Percentiles rank a stretch among this genome's conserved stretches.
phyloP scores from a whole-genome alignment of 1,139 yeast species.

The Saccharomyces hybrid region DNA sequence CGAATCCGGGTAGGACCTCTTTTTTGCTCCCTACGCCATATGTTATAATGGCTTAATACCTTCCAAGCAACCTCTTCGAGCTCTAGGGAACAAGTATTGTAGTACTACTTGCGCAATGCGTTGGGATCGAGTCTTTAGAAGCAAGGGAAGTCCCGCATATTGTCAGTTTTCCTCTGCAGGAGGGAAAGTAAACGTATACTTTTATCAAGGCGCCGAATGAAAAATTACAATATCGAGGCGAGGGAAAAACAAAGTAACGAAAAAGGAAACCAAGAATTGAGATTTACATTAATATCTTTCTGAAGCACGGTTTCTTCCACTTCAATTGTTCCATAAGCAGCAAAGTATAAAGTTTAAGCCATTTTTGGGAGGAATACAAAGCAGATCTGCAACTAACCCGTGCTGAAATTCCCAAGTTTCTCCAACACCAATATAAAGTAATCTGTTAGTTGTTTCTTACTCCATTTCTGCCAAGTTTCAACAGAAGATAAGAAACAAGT shows the following conservation, averaged over 20 bases:
- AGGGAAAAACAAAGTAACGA: neutral
- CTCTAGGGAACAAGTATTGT: no score
- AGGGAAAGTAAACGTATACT: neutral
- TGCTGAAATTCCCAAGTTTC: neutral
- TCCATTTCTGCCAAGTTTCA: neutral
- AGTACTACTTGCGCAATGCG: no score
- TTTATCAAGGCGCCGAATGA: neutral
- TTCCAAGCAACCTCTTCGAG: no score
- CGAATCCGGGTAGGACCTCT: slow-evolving; percentile 95
- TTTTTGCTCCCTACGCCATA: neutral
- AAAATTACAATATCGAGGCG: neutral
- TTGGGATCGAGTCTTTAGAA: neutral
- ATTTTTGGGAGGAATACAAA: neutral
- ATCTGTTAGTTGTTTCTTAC: neutral
- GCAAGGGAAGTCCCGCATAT: neutral
- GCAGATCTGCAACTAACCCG: neutral
- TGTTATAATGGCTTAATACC: no score
- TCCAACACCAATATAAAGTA: neutral
- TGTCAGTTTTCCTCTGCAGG: neutral
- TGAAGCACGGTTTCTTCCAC: neutral
- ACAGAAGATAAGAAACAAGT: neutral
- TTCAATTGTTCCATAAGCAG: neutral
- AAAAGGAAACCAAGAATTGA: neutral
- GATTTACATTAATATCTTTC: neutral
- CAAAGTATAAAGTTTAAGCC: neutral